Evolutionary conservation across 495 filamentous ascomycete genomes (phyloP).

Genomic region (Endocarpon pusillum): DNA sequence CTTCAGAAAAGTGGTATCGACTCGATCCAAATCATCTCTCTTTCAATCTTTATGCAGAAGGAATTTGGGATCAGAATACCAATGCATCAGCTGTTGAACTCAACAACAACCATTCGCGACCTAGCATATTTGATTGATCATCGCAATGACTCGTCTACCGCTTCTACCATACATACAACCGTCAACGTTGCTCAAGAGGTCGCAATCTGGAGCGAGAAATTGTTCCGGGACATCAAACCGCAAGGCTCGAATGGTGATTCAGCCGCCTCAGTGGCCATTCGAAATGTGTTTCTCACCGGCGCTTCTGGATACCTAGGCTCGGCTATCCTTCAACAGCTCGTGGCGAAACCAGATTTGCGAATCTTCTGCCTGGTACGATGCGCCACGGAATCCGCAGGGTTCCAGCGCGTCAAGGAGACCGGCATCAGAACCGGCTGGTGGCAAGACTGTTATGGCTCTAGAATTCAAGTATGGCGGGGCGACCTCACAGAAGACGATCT

Average conservation of each 20-base stretch:
- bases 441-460: constrained; percentile 7
- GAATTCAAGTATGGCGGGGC: constrained; percentile 27
- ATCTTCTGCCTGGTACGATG: constrained; percentile 55
- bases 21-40: constrained; percentile 17
- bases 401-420: constrained; percentile 33
- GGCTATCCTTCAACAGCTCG: constrained; percentile 13
- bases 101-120: constrained; percentile 11
- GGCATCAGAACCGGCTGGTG: constrained; percentile 14
- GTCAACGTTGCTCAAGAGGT: not conserved
- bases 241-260: constrained; percentile 40
- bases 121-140: constrained; percentile 9
- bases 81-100: constrained; percentile 10
- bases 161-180: not conserved
- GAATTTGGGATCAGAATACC: constrained; percentile 12
- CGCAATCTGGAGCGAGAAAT: constrained; percentile 49
- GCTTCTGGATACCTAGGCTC: constrained; percentile 21
- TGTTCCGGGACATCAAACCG: constrained; percentile 42
- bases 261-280: no score
- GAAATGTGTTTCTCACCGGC: constrained; percentile 21
- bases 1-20: constrained; percentile 15
- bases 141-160: constrained; percentile 1
- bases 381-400: constrained; percentile 26
- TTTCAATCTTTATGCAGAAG: constrained; percentile 14
- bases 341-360: constrained; percentile 26
- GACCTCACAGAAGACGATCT: constrained; percentile 44